Conservation (phyloP, 1,139 yeast species). For the Saccharomycopsis hybrid region DNA sequence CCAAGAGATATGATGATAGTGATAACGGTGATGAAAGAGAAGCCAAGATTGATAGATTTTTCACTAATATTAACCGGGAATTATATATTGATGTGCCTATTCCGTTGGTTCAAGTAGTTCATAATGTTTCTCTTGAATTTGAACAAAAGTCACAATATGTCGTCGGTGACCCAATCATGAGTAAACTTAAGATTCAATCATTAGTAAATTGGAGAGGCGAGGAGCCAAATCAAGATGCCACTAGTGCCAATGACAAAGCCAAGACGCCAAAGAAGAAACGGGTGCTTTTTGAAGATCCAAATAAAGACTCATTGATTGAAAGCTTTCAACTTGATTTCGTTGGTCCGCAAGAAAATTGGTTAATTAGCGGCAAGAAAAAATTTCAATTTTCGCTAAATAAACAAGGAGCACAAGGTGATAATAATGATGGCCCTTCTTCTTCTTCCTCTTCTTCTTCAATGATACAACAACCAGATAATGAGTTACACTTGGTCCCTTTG, state of each 20-base stretch:
- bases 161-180: constrained; percentile 59
- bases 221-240: constrained; percentile 10
- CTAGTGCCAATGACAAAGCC: not conserved
- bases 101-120: constrained; percentile 46
- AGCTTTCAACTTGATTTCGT: constrained; percentile 34
- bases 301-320: constrained; percentile 18
- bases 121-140: constrained; percentile 41
- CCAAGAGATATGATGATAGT: constrained; percentile 1
- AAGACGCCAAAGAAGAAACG: constrained; percentile 26
- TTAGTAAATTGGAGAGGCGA: constrained; percentile 38
- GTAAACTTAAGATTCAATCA: constrained; percentile 40
- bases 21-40: constrained; percentile 9
- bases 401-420: constrained; percentile 20
- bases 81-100: constrained; percentile 45
- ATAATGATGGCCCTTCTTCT: too few relatives aligned
- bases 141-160: constrained; percentile 38
- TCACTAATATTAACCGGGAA: constrained; percentile 22
- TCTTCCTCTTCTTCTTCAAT: too few relatives aligned
- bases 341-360: constrained; percentile 50
- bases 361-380: constrained; percentile 57
- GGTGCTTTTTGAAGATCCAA: constrained; percentile 27
- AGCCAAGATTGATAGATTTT: constrained; percentile 2
- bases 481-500: constrained; percentile 60
- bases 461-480: constrained; percentile 25
- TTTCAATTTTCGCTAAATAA: constrained; percentile 37